Conservation (phyloP, 176 grass and related monocot genomes). For the Aegilops longissima region DNA sequence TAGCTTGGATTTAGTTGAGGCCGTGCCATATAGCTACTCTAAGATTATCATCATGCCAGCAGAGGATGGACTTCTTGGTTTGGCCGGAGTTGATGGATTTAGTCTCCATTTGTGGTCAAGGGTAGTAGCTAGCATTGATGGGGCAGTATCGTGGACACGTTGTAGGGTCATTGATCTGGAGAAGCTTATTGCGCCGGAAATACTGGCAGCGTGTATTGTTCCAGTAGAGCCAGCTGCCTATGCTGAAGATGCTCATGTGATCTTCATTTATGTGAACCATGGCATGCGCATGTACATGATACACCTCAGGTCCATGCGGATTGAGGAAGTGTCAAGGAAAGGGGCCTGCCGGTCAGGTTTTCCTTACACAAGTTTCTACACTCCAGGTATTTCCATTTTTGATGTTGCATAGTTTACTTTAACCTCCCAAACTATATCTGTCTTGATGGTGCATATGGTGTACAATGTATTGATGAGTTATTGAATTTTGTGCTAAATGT, state of each 20-base stretch:
- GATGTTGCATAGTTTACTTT: neutral
- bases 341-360: neutral
- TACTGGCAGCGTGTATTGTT: neutral
- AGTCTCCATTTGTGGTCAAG: neutral
- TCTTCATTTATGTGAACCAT: neutral
- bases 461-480: neutral
- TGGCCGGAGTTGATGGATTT: too few relatives aligned
- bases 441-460: neutral
- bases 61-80: neutral
- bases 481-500: neutral
- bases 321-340: neutral
- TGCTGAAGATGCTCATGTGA: neutral
- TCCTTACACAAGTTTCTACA: neutral
- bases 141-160: neutral
- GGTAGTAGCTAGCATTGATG: neutral
- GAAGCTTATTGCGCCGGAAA: neutral
- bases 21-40: neutral
- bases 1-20: neutral
- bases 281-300: neutral
- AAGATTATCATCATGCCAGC: neutral
- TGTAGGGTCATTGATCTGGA: neutral
- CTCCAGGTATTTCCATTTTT: neutral
- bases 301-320: neutral
- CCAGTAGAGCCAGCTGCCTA: neutral
- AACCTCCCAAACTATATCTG: neutral